Evolutionary conservation across 805 yeast species (phyloP), one percentile per base, ranked within the genome.

Genomic region (Tetrapisispora fleetii): DNA sequence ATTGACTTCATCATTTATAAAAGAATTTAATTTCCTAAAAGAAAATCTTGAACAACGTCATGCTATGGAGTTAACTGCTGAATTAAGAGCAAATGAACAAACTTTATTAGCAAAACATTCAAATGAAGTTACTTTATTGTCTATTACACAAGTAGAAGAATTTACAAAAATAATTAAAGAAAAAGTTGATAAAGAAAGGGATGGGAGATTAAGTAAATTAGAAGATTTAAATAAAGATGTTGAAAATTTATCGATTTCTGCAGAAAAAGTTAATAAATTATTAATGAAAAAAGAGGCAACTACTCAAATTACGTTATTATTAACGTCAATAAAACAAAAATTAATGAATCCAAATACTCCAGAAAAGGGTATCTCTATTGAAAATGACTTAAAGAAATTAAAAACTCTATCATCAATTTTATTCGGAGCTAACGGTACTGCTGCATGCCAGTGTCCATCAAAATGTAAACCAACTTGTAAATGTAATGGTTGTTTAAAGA

Each of bases 151-250:
- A 56, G 79, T 87, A 50, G 76, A 81, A 55, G 80, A 79, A 59
- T 80, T 85, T 63, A 77, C 81, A 52, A 70, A 73, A 47, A 70
- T 78, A 49, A 72, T 88, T 43, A 63, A 74, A 42, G 74, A 77
- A 48, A 76, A 76, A 50, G 76, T 90, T 47, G 90, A 83, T 53
- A 53, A 64, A 13, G 95, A 85, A 72, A 81, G 98, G 68, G 74
- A 81, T 53, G 87, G 89, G 27, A 81, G 93, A 62, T 77, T 90
- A 58, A 74, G 83, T 43, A 74, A 83, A 58, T 73, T 93, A 58
- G 74, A 75, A 33, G 77, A 79, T 49, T 73, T 93, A 14, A 71
- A 76, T 55, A 52, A 69, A 11, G 74, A 80, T 57, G 70, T 85
- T 46, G 71, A 67, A 24, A 73, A 75, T 35, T 72, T 91, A 35